Evolutionary conservation across 768 basidiomycete species (phyloP), one percentile per base, ranked within the genome.

Genomic region (Lepiota subincarnata): DNA sequence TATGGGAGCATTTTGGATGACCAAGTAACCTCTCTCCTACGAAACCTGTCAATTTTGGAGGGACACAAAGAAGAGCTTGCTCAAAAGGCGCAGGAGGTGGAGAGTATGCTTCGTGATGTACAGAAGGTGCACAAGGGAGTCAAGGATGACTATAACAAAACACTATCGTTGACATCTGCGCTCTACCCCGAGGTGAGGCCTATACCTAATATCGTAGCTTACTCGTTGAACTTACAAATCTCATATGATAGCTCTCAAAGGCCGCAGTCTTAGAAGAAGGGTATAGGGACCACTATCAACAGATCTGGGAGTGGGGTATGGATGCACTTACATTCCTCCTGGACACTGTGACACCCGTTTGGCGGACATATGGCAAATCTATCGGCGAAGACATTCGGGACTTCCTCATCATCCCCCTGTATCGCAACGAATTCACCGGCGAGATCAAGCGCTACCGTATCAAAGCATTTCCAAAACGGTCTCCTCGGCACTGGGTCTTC

Each of bases 351-450:
- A 82, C 88, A 0, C 89, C 89, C 0, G 80, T 91, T 62, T 90
- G 89, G 89, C 75, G 88, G 57, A 87, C 78, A 31, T 89, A 90
- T 56, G 89, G 89, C 48, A 89, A 86, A 61, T 79, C 81, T n/a
- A 89, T 91, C 48, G 86, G 87, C 28, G 81, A 87, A 62, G 89
- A 91, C 60, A 76, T 88, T 40, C 82, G 84, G 43, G 87, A 89
- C 57, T 90, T 90, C 63, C 80, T 90, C 55, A 87, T 91, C 59
- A 82, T 91, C 54, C 89, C 89, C 6, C 77, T 87, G 60, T 91
- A 91, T 57, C 81, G 89, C 31, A 88, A 91, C 64, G 89, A 90
- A 63, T 91, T 89, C 63, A 89, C 89, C 0, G 89, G 89, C 28
- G 86, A 88, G 70, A 46, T 81, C 35, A 84, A 86, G 59, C 75